Base-by-base conservation (phyloP, 306 rosid genomes). In the Castanea sativa region DNA sequence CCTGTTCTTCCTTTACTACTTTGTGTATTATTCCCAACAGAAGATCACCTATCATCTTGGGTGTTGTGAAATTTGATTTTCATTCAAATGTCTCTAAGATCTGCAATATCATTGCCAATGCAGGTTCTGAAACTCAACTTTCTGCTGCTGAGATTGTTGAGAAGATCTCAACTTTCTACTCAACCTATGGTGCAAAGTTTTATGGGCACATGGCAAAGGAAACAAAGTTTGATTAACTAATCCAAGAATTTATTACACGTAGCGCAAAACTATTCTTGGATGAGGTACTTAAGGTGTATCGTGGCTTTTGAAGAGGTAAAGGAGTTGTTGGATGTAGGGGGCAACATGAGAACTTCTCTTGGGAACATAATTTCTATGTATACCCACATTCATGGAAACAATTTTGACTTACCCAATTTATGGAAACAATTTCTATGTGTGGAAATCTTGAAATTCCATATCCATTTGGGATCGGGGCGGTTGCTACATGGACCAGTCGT, bases 291-390 rank as follows among this genome's bases (percentile, higher is more conserved):
- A 58, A 64, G 29, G 73, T 79, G 32, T 79, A 63, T 41, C 27
- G 41, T 7, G 78, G 83, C 5, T 73, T 73, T 79, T 68, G 73
- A 79, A 27, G 78, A 73, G 49, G 55, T 73, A 35, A 79, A 15
- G 7, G 72, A 73, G 43, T 20, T 63, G 13, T 20, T 63, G 1
- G 83, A 79, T 38, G 73, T 73, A 33, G 1, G 73, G 20, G 83
- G 83, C 11, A 58, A 77, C 38, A 65, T 33, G 59, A 72, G 82
- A 60, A 9, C 58, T 15, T 19, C 43, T 0, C n/a, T 63, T 5
- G 10, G 21, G 6, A 53, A 32, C 51, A 74, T 79, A 25, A 58
- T 79, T 8, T 79, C 83, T 3, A 5, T 7, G 32, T 32, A 79
- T 33, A 74, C 74, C 15, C 76, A 55, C 55, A 63, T 73, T 21